Evolutionary conservation across 2,329 filamentous ascomycete genomes (phyloP).

Genomic region (Colletotrichum trifolii): DNA sequence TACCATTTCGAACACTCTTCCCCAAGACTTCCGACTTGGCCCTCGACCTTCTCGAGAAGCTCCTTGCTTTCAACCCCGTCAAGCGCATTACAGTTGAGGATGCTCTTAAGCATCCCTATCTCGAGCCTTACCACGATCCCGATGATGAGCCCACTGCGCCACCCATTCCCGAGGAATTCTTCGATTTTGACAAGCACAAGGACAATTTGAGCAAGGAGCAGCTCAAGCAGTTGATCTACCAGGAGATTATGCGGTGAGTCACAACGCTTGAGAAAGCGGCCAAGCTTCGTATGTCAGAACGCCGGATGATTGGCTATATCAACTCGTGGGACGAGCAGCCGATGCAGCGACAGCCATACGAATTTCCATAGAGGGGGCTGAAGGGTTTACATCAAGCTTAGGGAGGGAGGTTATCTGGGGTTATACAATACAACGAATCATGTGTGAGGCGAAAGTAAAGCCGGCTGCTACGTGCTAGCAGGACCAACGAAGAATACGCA

Average conservation of each 20-base stretch:
- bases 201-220: constrained; percentile 98
- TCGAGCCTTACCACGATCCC: constrained; percentile 98
- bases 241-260: constrained; percentile 83
- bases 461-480: constrained; percentile 1
- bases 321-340: too few relatives aligned
- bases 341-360: too few relatives aligned
- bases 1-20: constrained; percentile 96
- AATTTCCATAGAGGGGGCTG: not conserved
- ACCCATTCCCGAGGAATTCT: constrained; percentile 98
- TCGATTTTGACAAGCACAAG: constrained; percentile 99
- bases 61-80: constrained; percentile 96
- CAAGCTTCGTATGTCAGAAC: too few relatives aligned
- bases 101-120: constrained; percentile 95
- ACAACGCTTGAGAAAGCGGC: not conserved
- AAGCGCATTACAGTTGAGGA: constrained; percentile 99
- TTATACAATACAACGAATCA: constrained; percentile 26
- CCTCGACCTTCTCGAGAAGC: constrained; percentile 92
- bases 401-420: constrained; percentile 11
- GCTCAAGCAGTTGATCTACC: constrained; percentile 95
- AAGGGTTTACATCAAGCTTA: not conserved
- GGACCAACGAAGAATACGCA: constrained; percentile 24
- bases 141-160: constrained; percentile 97
- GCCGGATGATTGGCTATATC: too few relatives aligned
- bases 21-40: constrained; percentile 99
- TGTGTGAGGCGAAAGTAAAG: constrained; percentile 16